Evolutionary conservation across 345 rosid genomes (phyloP), one percentile per base, ranked within the genome.

Genomic region (Lepidium didymum): DNA sequence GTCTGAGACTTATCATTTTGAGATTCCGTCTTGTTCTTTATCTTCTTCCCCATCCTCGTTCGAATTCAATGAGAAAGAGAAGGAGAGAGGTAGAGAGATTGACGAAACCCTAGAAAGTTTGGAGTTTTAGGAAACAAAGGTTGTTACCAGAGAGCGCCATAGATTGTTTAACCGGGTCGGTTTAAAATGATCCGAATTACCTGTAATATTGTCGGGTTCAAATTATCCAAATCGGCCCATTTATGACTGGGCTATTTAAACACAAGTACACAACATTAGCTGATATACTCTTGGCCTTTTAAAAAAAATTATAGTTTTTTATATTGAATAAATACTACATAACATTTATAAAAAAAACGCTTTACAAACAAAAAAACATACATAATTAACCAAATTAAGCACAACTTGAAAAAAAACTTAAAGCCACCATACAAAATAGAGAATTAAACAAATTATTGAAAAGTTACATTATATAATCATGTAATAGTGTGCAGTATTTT

Each of bases 21-120:
- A 27, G 65, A 31, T 40, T 74, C 73, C 13, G 57, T 29, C 16
- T 73, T 62, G 40, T 45, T 53, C 10, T 56, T 13, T 31, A 33
- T 75, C 65, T 49, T 75, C 74, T 75, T 75, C 61, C 70, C 70
- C 78, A 68, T 68, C 54, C 0, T 40, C 68, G 36, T 21, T 50
- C 61, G 45, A 41, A 40, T 50, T 36, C 67, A 58, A 46, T 1
- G 51, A 53, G 35, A 7, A n/a, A n/a, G 8, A 14, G 53, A 62
- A 2, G 51, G 47, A 40, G 27, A 6, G 70, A 53, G 70, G 12
- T 8, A 5, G 31, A 27, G 58, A 59, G 12, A 13, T 45, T 21
- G 42, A 47, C 8, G 45, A 61, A 70, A 70, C 75, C 75, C 75
- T 70, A 70, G 8, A 44, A 56, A 54, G 3, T 44, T 46, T 5